Percentiles rank a stretch among this genome's conserved stretches.
Evolutionary conservation across 306 rosid species (phyloP).

Genomic region (Medicago arabica): DNA sequence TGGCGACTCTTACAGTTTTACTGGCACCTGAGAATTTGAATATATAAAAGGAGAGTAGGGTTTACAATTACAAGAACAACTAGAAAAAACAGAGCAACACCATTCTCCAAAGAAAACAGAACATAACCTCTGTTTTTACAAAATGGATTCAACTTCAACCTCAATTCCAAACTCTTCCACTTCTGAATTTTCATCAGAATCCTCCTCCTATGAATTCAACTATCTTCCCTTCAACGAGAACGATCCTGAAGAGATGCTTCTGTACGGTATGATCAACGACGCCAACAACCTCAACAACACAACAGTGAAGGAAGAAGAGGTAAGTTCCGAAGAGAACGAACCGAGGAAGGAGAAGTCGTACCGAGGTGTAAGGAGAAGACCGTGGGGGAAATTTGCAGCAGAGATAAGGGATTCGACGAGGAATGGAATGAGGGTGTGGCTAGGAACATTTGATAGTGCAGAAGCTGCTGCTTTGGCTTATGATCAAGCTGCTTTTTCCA

Average conservation of each 20-base stretch:
- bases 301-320: slow-evolving; percentile 68
- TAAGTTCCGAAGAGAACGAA: slow-evolving; percentile 48
- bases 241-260: slow-evolving; percentile 90
- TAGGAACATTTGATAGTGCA: slow-evolving; percentile 93
- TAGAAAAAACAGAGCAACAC: not conserved
- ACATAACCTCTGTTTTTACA: slow-evolving; percentile 23
- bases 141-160: slow-evolving; percentile 50
- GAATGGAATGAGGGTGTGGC: slow-evolving; percentile 86
- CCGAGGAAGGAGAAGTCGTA: slow-evolving; percentile 63
- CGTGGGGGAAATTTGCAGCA: slow-evolving; percentile 98
- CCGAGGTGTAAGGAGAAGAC: slow-evolving; percentile 83
- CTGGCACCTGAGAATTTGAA: not conserved
- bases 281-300: slow-evolving; percentile 37
- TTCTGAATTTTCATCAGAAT: slow-evolving; percentile 65
- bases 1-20: slow-evolving; percentile 42
- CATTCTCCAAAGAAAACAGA: slow-evolving; percentile 43
- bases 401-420: slow-evolving; percentile 93
- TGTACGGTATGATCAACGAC: slow-evolving; percentile 67
- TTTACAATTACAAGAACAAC: not conserved
- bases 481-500: slow-evolving; percentile 91
- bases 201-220: slow-evolving; percentile 57
- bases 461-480: slow-evolving; percentile 95
- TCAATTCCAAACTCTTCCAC: slow-evolving; percentile 44
- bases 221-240: slow-evolving; percentile 88
- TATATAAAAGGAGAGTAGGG: slow-evolving; percentile 26